These are phyloP conservation scores for Leavenworthia alabamica DNA, from an alignment of 345 rosid species.

Conservation along the genomic window DNA sequence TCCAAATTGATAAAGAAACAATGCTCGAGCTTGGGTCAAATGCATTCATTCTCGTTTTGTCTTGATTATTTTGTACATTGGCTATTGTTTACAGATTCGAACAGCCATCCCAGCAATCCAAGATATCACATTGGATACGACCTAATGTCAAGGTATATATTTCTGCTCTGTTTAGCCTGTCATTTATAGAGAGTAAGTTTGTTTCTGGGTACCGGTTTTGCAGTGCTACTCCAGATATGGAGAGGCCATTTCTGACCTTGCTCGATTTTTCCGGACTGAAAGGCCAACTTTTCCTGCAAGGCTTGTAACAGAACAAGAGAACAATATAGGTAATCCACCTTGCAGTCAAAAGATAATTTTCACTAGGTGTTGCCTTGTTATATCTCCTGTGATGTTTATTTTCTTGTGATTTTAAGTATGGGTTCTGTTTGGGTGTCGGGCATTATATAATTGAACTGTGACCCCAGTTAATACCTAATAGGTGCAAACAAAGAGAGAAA, in stretches of 20 bases:
- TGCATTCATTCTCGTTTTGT: background rate
- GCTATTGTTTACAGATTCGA: slow-evolving; percentile 54
- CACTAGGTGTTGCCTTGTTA: background rate
- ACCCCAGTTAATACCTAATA: background rate
- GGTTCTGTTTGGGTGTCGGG: background rate
- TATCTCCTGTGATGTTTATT: background rate
- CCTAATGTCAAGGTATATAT: slow-evolving; percentile 68
- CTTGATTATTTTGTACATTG: background rate
- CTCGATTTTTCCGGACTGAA: slow-evolving; percentile 78
- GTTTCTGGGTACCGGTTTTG: slow-evolving; percentile 26
- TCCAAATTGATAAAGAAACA: slow-evolving; percentile 12
- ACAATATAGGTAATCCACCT: slow-evolving; percentile 43
- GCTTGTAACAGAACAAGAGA: slow-evolving; percentile 30
- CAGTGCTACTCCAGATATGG: slow-evolving; percentile 85
- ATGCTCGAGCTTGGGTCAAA: background rate
- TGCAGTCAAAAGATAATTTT: slow-evolving; percentile 14
- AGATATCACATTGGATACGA: slow-evolving; percentile 88
- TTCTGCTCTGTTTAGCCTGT: slow-evolving; percentile 2
- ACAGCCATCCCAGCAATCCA: slow-evolving; percentile 61
- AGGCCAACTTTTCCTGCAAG: slow-evolving; percentile 29
- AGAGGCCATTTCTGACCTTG: slow-evolving; percentile 68
- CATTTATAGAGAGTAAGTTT: slow-evolving; percentile 12
- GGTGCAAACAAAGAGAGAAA: background rate
- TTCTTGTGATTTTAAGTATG: background rate
- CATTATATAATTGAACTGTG: background rate